Evolutionary conservation across 805 yeast species (phyloP).

Genomic region (Hanseniaspora osmophila): DNA sequence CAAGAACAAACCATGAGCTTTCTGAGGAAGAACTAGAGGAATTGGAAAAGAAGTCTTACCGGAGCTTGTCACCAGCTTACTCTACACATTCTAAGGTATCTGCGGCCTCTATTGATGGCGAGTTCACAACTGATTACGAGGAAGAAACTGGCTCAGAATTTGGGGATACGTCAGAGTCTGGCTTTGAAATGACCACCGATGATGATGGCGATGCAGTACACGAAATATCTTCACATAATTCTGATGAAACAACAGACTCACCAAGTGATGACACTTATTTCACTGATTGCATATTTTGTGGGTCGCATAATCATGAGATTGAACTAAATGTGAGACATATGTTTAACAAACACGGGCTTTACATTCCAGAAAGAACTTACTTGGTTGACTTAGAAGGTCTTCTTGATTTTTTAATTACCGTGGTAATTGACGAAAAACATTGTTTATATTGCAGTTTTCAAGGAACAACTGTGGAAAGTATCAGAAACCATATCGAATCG

Average conservation of each 20-base stretch:
- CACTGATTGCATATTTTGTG: constrained; percentile 45
- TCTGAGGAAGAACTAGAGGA: constrained; percentile 18
- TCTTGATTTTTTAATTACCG: constrained; percentile 61
- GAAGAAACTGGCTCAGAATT: constrained; percentile 4
- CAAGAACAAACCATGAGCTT: constrained; percentile 29
- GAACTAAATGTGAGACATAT: constrained; percentile 61
- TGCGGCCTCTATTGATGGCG: not conserved
- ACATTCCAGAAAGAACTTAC: constrained; percentile 68
- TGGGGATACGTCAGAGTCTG: constrained; percentile 3
- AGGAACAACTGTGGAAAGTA: constrained; percentile 75
- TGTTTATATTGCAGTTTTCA: constrained; percentile 74
- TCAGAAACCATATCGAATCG: constrained; percentile 72
- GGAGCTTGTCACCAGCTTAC: not conserved
- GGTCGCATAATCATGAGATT: constrained; percentile 34
- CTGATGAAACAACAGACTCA: constrained; percentile 19
- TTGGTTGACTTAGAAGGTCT: constrained; percentile 59
- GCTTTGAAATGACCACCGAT: not conserved
- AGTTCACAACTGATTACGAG: not conserved
- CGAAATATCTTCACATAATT: constrained; percentile 7
- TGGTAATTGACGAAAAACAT: constrained; percentile 67
- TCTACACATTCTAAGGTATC: not conserved
- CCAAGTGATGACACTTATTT: constrained; percentile 16
- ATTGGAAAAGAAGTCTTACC: constrained; percentile 6
- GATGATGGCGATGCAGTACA: not conserved
- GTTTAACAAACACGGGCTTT: constrained; percentile 70